Conservation (phyloP, 108 stramenopile species). For the Fragilariopsis cylindrus region DNA sequence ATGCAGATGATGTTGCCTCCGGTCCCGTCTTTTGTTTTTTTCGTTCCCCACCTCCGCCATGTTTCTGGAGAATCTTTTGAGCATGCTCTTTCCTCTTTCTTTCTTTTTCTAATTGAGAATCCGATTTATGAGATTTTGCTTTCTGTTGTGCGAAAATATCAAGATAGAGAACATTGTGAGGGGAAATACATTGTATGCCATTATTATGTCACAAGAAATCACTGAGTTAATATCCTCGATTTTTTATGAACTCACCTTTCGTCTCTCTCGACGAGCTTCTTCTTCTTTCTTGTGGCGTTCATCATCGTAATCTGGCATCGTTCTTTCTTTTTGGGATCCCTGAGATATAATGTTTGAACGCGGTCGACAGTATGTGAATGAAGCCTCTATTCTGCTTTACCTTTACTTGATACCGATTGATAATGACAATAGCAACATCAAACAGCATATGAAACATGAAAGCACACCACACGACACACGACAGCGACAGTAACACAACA, state of each 20-base stretch:
- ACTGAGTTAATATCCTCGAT: too few relatives aligned
- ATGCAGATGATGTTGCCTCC: slow-evolving; percentile 46
- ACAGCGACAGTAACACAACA: too few relatives aligned
- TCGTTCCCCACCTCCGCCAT: slow-evolving; percentile 18
- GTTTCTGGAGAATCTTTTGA: slow-evolving; percentile 44
- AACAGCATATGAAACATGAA: too few relatives aligned
- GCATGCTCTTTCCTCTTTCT: slow-evolving; percentile 73
- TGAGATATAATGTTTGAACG: too few relatives aligned
- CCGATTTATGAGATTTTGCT: slow-evolving; percentile 60
- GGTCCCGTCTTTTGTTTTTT: slow-evolving; percentile 30
- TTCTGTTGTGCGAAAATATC: slow-evolving; percentile 35
- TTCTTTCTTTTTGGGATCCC: neutral
- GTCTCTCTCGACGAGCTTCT: slow-evolving; percentile 74
- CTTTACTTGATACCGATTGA: too few relatives aligned
- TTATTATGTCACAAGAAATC: neutral
- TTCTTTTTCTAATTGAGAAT: slow-evolving; percentile 68
- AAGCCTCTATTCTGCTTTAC: too few relatives aligned
- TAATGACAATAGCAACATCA: too few relatives aligned
- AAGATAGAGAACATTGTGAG: slow-evolving; percentile 1
- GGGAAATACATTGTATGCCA: neutral
- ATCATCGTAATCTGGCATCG: slow-evolving; percentile 52
- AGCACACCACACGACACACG: too few relatives aligned
- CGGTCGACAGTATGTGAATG: too few relatives aligned
- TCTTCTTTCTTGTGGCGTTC: slow-evolving; percentile 72
- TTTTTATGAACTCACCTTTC: slow-evolving; percentile 55